phyloP scores from a whole-genome alignment of 176 grass and related monocot species.

The Oryza nivara region DNA sequence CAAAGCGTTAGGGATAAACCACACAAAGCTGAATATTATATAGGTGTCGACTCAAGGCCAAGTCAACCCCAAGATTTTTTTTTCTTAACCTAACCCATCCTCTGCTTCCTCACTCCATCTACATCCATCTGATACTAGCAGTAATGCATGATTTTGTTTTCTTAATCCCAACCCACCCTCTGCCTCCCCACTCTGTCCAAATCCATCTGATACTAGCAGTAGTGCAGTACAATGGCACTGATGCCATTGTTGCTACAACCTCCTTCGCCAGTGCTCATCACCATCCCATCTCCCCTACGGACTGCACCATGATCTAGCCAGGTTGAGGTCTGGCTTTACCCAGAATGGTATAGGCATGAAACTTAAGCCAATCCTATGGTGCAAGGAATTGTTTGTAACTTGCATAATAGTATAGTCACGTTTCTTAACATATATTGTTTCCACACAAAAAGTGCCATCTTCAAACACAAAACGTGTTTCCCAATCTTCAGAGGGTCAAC shows the following conservation, averaged over 20 bases:
- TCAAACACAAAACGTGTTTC: background rate
- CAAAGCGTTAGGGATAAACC: slow-evolving; percentile 15
- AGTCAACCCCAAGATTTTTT: background rate
- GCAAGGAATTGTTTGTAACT: background rate
- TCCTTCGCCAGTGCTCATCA: too few relatives aligned
- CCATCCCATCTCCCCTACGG: too few relatives aligned
- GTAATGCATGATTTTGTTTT: background rate
- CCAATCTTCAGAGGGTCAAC: too few relatives aligned
- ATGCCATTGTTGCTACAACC: background rate
- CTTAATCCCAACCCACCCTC: too few relatives aligned
- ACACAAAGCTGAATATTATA: slow-evolving; percentile 21
- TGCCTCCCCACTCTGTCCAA: too few relatives aligned
- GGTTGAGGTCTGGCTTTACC: background rate
- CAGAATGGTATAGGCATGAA: background rate
- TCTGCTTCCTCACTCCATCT: background rate
- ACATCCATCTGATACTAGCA: background rate
- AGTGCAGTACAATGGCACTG: background rate
- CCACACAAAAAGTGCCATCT: background rate
- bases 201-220: too few relatives aligned
- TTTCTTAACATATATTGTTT: background rate
- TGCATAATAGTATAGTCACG: background rate
- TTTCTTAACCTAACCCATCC: slow-evolving; percentile 1
- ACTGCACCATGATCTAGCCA: background rate
- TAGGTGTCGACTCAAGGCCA: background rate
- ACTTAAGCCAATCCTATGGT: background rate